Evolutionary conservation across 116 monocot species (phyloP), one percentile per base, ranked within the genome.

Genomic region (Iris pallida): DNA sequence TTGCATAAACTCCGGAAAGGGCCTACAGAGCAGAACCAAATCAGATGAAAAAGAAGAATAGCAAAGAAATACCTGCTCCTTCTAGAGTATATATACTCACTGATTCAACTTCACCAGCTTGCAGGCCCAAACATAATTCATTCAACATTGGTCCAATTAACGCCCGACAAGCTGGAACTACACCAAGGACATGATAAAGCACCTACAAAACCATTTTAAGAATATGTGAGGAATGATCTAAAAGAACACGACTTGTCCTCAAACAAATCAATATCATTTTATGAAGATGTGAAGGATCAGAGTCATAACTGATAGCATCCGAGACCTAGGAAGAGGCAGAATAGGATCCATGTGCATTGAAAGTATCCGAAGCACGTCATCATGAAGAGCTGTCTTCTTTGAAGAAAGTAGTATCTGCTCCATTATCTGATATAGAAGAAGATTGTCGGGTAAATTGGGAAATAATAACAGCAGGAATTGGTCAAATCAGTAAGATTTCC

Each of bases 271-370:
- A 20, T 19, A 53, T 4, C 30, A 66, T 52, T 16, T 17, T 6
- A 59, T 2, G 19, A 47, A 63, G 63, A 47, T 47, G 3, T 14
- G 30, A 64, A 11, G 14, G 7, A 7, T 12, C 54, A 53, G 30
- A 66, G 68, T 51, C 61, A 41, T 83, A 82, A 93, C 97, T 73
- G 90, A 81, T 78, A 93, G 78, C 90, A 98, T 98, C 46, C 73
- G 83, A 68, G 90, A 71, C 57, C 98, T 81, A 41, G 98, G 98
- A 77, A 98, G 88, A 57, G 98, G 98, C 55, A 98, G 80, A 62
- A 98, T 77, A 30, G 98, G 98, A 82, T 98, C 93, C 76, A 98
- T 55, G 68, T 98, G 93, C 74, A 90, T 52, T 55, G 90, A 82
- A 13, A 98, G 74, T 76, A 93, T 87, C 12, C 70, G 77, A 65